Percentiles rank a stretch among this genome's conserved stretches.
These are phyloP conservation scores for Pulveroboletus ravenelii DNA, from an alignment of 768 basidiomycete species.

Conservation along the genomic window DNA sequence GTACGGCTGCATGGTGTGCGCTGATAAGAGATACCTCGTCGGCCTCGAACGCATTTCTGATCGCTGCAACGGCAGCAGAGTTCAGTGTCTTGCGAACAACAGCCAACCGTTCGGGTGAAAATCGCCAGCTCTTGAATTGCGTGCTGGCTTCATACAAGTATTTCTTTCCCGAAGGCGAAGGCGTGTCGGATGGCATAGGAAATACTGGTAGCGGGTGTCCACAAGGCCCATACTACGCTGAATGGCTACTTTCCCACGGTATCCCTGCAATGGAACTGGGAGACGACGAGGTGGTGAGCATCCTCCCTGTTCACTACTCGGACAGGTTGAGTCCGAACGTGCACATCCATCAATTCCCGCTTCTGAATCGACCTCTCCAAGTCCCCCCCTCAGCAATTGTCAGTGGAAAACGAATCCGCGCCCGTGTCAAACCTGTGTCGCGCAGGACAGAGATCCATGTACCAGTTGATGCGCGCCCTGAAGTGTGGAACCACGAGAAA, in stretches of 20 bases:
- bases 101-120: constrained; percentile 62
- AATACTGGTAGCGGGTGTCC: too few relatives aligned
- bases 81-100: constrained; percentile 66
- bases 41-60: constrained; percentile 70
- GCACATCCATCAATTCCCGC: constrained; percentile 79
- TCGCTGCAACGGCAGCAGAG: constrained; percentile 66
- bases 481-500: constrained; percentile 76
- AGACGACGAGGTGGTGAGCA: constrained; percentile 61
- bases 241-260: constrained; percentile 15
- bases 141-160: constrained; percentile 75
- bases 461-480: constrained; percentile 73
- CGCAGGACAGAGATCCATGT: constrained; percentile 72
- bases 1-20: background rate
- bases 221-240: too few relatives aligned
- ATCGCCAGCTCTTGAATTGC: constrained; percentile 87
- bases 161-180: constrained; percentile 9
- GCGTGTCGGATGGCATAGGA: background rate
- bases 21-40: constrained; percentile 55
- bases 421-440: constrained; percentile 61
- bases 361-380: constrained; percentile 68
- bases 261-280: constrained; percentile 9
- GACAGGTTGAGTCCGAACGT: constrained; percentile 56
- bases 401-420: constrained; percentile 73
- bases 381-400: constrained; percentile 67
- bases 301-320: constrained; percentile 71